Percentiles rank a stretch among this genome's conserved stretches.
Conservation (phyloP, 2,329 filamentous ascomycete genomes). For the Huntiella omanensis region DNA sequence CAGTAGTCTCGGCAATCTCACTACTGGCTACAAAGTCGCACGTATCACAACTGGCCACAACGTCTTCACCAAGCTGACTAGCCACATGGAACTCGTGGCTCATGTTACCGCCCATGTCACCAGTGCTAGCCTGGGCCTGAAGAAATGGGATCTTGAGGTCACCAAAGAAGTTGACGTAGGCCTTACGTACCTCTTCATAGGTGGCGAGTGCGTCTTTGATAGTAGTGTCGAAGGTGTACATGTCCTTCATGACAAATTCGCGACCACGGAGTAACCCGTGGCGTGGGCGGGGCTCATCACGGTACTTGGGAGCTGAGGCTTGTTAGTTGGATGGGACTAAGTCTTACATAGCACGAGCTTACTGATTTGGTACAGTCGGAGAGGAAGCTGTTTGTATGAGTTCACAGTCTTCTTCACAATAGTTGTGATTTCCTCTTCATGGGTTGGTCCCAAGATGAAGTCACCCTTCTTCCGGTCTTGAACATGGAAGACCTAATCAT, state of each 20-base stretch:
- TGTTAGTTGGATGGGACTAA: background rate
- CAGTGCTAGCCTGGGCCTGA: conserved; percentile 76
- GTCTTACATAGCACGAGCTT: conserved; percentile 15
- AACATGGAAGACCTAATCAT: conserved; percentile 53
- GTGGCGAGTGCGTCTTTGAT: conserved; percentile 53
- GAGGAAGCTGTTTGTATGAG: conserved; percentile 71
- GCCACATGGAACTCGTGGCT: conserved; percentile 92
- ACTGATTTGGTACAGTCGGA: conserved; percentile 84
- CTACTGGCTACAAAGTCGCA: conserved; percentile 75
- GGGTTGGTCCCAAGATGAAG: conserved; percentile 74
- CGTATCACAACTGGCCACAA: conserved; percentile 51
- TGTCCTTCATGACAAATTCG: conserved; percentile 95
- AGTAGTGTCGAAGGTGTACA: conserved; percentile 80
- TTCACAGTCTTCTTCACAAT: conserved; percentile 54
- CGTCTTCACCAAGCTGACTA: conserved; percentile 66
- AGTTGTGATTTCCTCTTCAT: conserved; percentile 87
- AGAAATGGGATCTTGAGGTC: conserved; percentile 70
- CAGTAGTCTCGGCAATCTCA: conserved; percentile 45
- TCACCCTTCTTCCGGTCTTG: conserved; percentile 56
- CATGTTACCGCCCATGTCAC: conserved; percentile 83
- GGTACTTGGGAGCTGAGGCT: conserved; percentile 64
- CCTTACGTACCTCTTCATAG: conserved; percentile 53
- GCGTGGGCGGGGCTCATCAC: conserved; percentile 76
- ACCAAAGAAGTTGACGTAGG: conserved; percentile 61
- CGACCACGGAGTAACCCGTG: conserved; percentile 73